Conservation (phyloP, 106 monocot species). For the Dactylorhiza incarnata region DNA sequence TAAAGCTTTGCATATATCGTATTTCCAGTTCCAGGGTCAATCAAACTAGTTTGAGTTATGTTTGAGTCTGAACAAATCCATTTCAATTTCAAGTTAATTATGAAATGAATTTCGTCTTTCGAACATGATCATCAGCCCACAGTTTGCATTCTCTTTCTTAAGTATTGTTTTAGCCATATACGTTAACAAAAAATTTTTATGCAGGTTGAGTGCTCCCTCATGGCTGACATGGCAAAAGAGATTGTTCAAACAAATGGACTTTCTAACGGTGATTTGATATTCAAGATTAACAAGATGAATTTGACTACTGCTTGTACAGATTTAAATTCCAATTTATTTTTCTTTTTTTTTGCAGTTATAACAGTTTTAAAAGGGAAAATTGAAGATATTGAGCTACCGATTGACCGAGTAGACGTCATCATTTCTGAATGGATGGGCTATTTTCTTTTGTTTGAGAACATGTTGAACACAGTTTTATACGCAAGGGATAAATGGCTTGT, state of each 20-base stretch:
- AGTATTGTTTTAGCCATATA: no score
- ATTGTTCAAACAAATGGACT: slow-evolving; percentile 83
- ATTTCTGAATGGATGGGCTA: slow-evolving; percentile 98
- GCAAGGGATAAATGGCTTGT: slow-evolving; percentile 99
- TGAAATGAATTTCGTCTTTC: not conserved
- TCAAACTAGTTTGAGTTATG: no score
- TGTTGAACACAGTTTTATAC: slow-evolving; percentile 90
- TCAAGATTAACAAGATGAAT: not conserved
- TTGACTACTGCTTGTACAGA: not conserved
- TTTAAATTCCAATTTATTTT: not conserved
- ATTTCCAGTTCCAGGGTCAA: no score
- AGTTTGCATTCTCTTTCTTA: not conserved
- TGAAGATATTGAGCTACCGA: slow-evolving; percentile 83
- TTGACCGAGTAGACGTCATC: slow-evolving; percentile 71
- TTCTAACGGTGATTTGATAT: slow-evolving; percentile 55
- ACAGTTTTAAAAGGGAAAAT: slow-evolving; percentile 88
- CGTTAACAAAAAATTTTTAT: slow-evolving; percentile 5
- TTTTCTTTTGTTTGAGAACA: slow-evolving; percentile 90
- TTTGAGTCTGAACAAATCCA: not conserved
- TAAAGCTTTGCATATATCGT: no score
- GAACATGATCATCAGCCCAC: not conserved
- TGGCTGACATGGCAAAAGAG: slow-evolving; percentile 96
- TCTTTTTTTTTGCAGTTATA: slow-evolving; percentile 49
- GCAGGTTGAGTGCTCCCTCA: slow-evolving; percentile 91
- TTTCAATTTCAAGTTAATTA: not conserved